A percentile compares a stretch with the other conserved stretches of the same genome.
phyloP scores from a whole-genome alignment of 768 basidiomycete genomes.

The Lactifluus hygrophoroides region DNA sequence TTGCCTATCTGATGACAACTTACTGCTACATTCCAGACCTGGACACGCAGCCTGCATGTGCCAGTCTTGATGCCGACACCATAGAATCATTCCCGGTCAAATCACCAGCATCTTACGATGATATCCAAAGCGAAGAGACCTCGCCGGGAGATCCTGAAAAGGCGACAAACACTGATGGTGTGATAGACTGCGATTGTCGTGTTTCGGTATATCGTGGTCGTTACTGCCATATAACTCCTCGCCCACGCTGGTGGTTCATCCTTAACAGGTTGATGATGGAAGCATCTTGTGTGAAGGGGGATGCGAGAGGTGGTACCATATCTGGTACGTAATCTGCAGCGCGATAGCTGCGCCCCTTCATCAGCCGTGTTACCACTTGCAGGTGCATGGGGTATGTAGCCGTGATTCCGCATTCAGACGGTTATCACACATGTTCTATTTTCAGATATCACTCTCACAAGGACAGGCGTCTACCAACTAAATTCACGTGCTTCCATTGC shows the following conservation, averaged over 20 bases:
- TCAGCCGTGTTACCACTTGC: background rate
- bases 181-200: constrained; percentile 62
- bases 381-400: constrained; percentile 54
- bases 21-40: constrained; percentile 22
- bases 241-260: background rate
- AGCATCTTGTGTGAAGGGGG: constrained; percentile 58
- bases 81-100: constrained; percentile 35
- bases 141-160: constrained; percentile 14
- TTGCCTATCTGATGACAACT: background rate
- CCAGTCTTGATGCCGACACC: constrained; percentile 16
- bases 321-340: constrained; percentile 43
- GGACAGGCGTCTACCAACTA: constrained; percentile 49
- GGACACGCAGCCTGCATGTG: constrained; percentile 25
- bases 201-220: constrained; percentile 34
- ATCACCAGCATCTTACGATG: background rate
- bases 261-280: constrained; percentile 43
- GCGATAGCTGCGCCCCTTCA: background rate
- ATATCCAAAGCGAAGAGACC: background rate
- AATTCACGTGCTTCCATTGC: constrained; percentile 71
- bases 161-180: constrained; percentile 29
- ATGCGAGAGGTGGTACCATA: constrained; percentile 69
- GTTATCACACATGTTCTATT: background rate
- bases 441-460: constrained; percentile 52
- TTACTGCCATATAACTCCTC: background rate
- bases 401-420: background rate